Evolutionary conservation across 1,284 basidiomycete species (phyloP), one percentile per base, ranked within the genome.

Genomic region (Sporisorium iseilematis-ciliati): DNA sequence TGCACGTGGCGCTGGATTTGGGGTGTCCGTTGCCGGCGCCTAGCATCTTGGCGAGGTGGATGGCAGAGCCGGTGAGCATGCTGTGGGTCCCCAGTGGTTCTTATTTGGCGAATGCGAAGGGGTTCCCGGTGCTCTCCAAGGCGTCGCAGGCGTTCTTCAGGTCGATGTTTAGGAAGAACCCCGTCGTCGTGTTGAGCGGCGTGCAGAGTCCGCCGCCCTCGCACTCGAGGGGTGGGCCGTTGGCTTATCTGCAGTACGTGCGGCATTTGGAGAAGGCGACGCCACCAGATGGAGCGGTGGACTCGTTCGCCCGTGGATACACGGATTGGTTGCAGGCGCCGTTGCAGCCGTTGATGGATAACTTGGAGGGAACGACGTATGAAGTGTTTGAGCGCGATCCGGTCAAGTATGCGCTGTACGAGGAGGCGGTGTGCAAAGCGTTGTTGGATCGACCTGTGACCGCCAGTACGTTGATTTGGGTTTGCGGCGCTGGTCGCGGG

Each of bases 321-420:
- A 92, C 93, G 78, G 97, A 99, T 86, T 97, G 91, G 86, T 87
- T 99, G 23, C 97, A 99, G 86, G 93, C 94, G 10, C 97, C 97
- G 0, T 87, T 99, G 60, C 85, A 96, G 91, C 97, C 97, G 11
- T 86, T 99, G 79, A 95, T 97, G 92, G 95, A 99, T 84, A 95
- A 99, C 84, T 87, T 99, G 64, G 93, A 94, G 82, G 95, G 93
- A 78, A 89, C 91, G 62, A 98, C 95, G 7, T 99, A 99, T 85
- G 93, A 98, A 82, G 94, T 94, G 7, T 99, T 99, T 81, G 97
- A 99, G 84, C 91, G 93, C 81, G 97, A 99, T 87, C 95, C 97
- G 0, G 91, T 98, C 75, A 99, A 99, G 86, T 99, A 99, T 84
- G 86, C 89, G 55, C 91, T 94, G 77, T 99, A 99, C 85, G 97